These are phyloP conservation scores for Saccharomycopsis vini DNA, from an alignment of 805 yeast genomes.

Conservation along the genomic window DNA sequence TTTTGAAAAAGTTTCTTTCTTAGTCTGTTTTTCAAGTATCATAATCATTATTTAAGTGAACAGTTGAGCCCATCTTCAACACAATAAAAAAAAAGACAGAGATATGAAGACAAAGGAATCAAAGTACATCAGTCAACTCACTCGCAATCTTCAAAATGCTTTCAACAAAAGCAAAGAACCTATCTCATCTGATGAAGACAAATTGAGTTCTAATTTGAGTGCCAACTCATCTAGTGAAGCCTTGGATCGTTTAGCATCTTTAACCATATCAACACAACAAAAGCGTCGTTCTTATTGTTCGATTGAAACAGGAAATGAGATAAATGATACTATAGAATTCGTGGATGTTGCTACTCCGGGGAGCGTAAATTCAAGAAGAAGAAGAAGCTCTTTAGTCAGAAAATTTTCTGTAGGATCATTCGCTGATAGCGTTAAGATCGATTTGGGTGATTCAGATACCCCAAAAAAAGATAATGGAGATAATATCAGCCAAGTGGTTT, in stretches of 20 bases:
- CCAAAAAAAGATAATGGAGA: not conserved
- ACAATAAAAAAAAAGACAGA: too few species aligned
- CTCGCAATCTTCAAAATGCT: too few species aligned
- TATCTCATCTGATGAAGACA: not conserved
- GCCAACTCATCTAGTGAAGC: slow-evolving; percentile 1
- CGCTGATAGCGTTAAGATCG: slow-evolving; percentile 17
- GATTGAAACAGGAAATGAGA: not conserved
- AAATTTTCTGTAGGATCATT: slow-evolving; percentile 17
- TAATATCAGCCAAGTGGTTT: too few species aligned
- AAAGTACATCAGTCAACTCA: too few species aligned
- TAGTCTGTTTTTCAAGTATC: too few species aligned
- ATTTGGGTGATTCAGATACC: slow-evolving; percentile 2
- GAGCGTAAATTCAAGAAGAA: slow-evolving; percentile 1
- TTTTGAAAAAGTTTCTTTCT: too few species aligned
- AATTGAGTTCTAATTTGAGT: not conserved
- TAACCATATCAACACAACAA: not conserved
- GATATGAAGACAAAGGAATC: too few species aligned
- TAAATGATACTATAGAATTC: slow-evolving; percentile 12
- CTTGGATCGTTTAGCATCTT: not conserved
- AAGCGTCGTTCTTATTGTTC: too few species aligned
- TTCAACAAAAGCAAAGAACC: too few species aligned
- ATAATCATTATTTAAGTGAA: too few species aligned
- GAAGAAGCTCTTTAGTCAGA: slow-evolving; percentile 16
- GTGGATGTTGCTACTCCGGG: slow-evolving; percentile 9
- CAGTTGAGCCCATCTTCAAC: too few species aligned